A percentile compares a stretch with the other conserved stretches of the same genome.
Conservation (phyloP, 805 yeast genomes). For the Lipomyces sp. region DNA sequence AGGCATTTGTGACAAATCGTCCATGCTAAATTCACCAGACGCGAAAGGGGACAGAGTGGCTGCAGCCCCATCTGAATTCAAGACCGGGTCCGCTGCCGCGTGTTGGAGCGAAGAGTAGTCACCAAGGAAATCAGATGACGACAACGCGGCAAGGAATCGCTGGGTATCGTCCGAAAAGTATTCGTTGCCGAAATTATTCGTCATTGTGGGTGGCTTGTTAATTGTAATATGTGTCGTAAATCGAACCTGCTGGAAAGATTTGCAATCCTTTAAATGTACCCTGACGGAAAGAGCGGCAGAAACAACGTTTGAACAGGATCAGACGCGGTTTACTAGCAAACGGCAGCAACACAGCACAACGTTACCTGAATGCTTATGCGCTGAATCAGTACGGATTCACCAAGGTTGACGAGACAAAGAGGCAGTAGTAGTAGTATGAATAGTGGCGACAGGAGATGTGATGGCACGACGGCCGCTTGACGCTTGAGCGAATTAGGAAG, state of each 20-base stretch:
- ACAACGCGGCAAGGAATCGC: slow-evolving; percentile 33
- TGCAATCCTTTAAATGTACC: not conserved
- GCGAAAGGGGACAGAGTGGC: slow-evolving; percentile 1
- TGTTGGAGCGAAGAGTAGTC: slow-evolving; percentile 24
- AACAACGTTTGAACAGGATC: not conserved
- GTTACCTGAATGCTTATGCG: no score
- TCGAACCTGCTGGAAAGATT: not conserved
- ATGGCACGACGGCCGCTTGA: no score
- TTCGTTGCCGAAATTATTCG: slow-evolving; percentile 5
- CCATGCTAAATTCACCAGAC: not conserved
- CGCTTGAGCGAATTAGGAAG: no score
- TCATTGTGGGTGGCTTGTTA: not conserved
- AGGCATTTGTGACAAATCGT: not conserved
- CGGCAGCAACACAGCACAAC: not conserved
- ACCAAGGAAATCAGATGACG: slow-evolving; percentile 34
- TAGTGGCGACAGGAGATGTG: no score
- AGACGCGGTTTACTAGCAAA: not conserved
- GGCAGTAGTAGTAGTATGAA: no score
- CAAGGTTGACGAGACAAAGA: no score
- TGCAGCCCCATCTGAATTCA: not conserved
- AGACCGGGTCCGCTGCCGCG: not conserved
- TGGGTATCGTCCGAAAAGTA: slow-evolving; percentile 32
- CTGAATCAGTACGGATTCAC: no score
- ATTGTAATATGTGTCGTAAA: not conserved
- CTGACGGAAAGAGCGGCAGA: not conserved